Evolutionary conservation across 2,329 filamentous ascomycete genomes (phyloP).

Genomic region (Botryosphaeria dothidea): DNA sequence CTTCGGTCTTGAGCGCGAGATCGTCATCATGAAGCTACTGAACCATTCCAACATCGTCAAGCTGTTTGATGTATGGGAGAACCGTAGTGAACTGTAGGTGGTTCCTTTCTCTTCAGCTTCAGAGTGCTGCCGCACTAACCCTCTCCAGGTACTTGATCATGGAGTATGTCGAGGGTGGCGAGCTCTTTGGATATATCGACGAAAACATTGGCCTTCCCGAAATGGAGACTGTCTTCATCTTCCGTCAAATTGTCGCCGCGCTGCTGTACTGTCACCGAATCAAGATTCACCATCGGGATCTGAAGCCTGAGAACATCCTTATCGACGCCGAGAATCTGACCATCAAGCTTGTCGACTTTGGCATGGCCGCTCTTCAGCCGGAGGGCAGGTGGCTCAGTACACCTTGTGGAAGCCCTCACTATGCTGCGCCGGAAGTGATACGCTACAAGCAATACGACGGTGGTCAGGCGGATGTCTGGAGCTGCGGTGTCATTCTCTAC

Average conservation of each 20-base stretch:
- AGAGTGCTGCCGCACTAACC: constrained; percentile 25
- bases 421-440: constrained; percentile 91
- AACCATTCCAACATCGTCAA: constrained; percentile 94
- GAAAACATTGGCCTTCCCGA: constrained; percentile 72
- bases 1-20: constrained; percentile 87
- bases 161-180: constrained; percentile 82
- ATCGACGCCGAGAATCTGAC: constrained; percentile 69
- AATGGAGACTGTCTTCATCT: constrained; percentile 78
- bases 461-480: constrained; percentile 91
- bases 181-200: constrained; percentile 86
- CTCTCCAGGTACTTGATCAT: constrained; percentile 80
- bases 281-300: constrained; percentile 92
- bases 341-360: constrained; percentile 95
- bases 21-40: constrained; percentile 95
- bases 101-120: neutral
- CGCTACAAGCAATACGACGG: constrained; percentile 76
- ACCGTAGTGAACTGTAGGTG: constrained; percentile 84
- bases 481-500: constrained; percentile 74
- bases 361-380: constrained; percentile 92
- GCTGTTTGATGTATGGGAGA: constrained; percentile 97
- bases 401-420: constrained; percentile 94
- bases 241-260: constrained; percentile 90
- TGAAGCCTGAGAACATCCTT: constrained; percentile 97
- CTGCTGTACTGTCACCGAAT: constrained; percentile 91
- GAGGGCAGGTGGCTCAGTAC: constrained; percentile 77